Evolutionary conservation across 805 yeast genomes (phyloP).

Genomic region (Torulaspora delbrueckii): DNA sequence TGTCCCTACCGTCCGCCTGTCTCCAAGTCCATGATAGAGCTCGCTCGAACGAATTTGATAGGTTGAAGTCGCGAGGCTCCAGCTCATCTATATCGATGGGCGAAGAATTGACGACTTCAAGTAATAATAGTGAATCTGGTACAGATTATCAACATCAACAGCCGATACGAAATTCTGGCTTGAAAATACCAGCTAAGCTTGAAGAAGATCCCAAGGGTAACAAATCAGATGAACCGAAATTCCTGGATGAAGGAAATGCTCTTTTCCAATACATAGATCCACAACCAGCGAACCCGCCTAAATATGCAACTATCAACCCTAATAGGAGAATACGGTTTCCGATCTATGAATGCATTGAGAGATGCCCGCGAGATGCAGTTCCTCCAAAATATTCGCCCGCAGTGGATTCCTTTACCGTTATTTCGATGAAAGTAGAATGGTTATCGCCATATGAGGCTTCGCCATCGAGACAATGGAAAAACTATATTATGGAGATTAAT

Average conservation of each 20-base stretch:
- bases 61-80: constrained; percentile 12
- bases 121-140: constrained; percentile 9
- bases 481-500: constrained; percentile 66
- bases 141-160: constrained; percentile 7
- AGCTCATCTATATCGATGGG: constrained; percentile 12
- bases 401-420: constrained; percentile 51
- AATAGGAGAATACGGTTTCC: constrained; percentile 33
- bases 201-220: neutral
- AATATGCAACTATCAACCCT: constrained; percentile 26
- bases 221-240: neutral
- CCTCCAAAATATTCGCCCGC: constrained; percentile 69
- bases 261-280: constrained; percentile 37
- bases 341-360: constrained; percentile 31
- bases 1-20: constrained; percentile 5
- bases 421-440: constrained; percentile 70
- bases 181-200: neutral
- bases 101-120: constrained; percentile 14
- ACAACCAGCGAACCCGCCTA: constrained; percentile 35
- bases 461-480: constrained; percentile 64
- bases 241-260: constrained; percentile 19
- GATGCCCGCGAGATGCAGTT: constrained; percentile 33
- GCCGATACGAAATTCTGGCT: neutral
- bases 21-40: constrained; percentile 2
- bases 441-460: constrained; percentile 70
- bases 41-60: constrained; percentile 7